phyloP scores from a whole-genome alignment of 2,329 filamentous ascomycete genomes.

The Nemania diffusa region DNA sequence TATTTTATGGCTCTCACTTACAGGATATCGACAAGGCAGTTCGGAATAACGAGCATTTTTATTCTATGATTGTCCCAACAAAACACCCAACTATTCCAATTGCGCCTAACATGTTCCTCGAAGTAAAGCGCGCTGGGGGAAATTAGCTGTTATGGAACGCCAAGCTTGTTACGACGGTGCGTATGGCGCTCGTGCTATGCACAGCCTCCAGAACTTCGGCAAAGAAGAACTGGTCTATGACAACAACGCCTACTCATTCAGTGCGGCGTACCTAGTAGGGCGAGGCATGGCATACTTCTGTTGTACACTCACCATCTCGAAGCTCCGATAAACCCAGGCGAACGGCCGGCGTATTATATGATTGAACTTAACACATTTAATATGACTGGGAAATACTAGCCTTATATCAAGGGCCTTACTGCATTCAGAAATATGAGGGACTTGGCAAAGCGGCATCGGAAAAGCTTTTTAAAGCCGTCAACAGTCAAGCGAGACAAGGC shows the following conservation, averaged over 20 bases:
- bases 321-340: constrained; percentile 46
- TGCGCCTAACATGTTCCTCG: constrained; percentile 27
- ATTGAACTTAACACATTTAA: constrained; percentile 47
- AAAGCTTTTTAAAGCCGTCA: constrained; percentile 49
- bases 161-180: constrained; percentile 24
- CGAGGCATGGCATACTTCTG: constrained; percentile 48
- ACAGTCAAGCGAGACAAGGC: constrained; percentile 28
- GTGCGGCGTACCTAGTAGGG: constrained; percentile 52
- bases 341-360: constrained; percentile 56
- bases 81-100: constrained; percentile 32
- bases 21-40: constrained; percentile 10
- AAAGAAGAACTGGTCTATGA: constrained; percentile 49
- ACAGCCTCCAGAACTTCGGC: constrained; percentile 22
- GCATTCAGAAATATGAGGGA: constrained; percentile 56
- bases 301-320: constrained; percentile 53
- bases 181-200: constrained; percentile 18
- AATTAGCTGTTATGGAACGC: background rate
- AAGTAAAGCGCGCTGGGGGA: constrained; percentile 3
- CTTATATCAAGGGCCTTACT: constrained; percentile 50
- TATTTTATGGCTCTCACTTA: constrained; percentile 18
- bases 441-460: constrained; percentile 51
- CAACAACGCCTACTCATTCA: constrained; percentile 53
- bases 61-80: constrained; percentile 37
- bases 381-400: constrained; percentile 46
- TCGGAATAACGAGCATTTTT: constrained; percentile 16